Conservation (phyloP, 768 basidiomycete species). For the Mycena amicta region DNA sequence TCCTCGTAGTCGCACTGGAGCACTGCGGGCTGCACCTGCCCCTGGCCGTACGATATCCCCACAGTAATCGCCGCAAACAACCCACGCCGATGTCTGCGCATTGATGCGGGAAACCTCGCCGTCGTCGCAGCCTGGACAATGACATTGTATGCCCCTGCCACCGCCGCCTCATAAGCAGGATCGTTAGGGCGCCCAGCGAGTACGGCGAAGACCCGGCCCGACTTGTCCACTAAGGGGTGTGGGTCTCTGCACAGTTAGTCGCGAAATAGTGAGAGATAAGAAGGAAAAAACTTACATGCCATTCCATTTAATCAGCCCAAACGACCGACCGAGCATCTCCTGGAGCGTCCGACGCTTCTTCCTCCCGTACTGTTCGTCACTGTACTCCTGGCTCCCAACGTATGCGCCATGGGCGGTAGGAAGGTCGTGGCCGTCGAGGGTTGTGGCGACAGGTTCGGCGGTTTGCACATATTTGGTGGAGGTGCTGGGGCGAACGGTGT, state of each 20-base stretch:
- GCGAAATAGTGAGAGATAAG: background rate
- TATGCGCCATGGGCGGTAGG: constrained; percentile 4
- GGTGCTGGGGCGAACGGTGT: background rate
- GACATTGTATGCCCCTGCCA: background rate
- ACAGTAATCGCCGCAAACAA: background rate
- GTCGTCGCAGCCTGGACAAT: background rate
- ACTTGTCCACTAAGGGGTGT: constrained; percentile 2
- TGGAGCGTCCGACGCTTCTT: constrained; percentile 2
- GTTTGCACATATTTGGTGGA: background rate
- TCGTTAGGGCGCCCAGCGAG: constrained; percentile 6
- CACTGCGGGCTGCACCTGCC: background rate
- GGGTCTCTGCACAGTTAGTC: background rate
- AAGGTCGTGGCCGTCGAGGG: background rate
- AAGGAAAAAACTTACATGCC: background rate
- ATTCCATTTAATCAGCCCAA: background rate
- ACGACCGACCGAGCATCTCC: background rate
- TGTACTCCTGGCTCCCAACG: background rate
- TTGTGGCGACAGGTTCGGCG: background rate
- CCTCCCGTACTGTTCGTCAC: background rate
- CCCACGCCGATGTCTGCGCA: constrained; percentile 6
- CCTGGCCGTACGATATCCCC: constrained; percentile 3
- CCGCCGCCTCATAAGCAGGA: background rate
- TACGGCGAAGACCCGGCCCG: constrained; percentile 7
- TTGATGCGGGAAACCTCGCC: background rate
- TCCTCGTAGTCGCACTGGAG: background rate